Conservation (phyloP, 2,329 filamentous ascomycete species). For the Pseudocercospora fuligena region DNA sequence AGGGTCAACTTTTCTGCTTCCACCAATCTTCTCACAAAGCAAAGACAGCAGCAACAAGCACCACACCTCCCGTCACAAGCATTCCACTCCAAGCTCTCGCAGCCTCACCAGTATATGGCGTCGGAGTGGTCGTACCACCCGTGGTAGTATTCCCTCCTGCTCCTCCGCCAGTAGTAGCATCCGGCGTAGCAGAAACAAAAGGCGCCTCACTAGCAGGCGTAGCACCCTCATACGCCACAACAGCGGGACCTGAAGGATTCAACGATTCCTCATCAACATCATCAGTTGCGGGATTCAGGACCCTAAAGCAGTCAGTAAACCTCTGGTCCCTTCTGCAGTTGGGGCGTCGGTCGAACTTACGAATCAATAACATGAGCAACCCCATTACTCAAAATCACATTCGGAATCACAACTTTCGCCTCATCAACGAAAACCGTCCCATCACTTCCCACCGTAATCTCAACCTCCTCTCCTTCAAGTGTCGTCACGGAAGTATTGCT, state of each 20-base stretch:
- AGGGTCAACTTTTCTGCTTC: background rate
- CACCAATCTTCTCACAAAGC: background rate
- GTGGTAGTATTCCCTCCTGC: background rate
- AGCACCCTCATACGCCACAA: no score
- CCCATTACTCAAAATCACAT: constrained; percentile 21
- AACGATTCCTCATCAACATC: no score
- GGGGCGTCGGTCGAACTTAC: constrained; percentile 10
- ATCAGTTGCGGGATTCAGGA: no score
- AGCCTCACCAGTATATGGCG: constrained; percentile 1
- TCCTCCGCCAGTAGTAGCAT: background rate
- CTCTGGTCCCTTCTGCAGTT: no score
- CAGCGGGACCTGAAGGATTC: no score
- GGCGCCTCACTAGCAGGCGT: no score
- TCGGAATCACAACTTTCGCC: constrained; percentile 16
- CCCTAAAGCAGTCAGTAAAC: no score
- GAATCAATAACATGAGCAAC: constrained; percentile 22
- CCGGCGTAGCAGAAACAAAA: background rate
- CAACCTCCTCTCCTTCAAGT: no score
- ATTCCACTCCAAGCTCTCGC: background rate
- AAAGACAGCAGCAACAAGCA: background rate
- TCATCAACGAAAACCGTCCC: constrained; percentile 15
- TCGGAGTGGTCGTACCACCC: background rate
- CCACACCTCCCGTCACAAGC: background rate
- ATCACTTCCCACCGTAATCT: background rate
- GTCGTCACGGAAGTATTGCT: no score